Evolutionary conservation across 2,329 filamentous ascomycete genomes (phyloP).

Genomic region (Shiraia bambusicola): DNA sequence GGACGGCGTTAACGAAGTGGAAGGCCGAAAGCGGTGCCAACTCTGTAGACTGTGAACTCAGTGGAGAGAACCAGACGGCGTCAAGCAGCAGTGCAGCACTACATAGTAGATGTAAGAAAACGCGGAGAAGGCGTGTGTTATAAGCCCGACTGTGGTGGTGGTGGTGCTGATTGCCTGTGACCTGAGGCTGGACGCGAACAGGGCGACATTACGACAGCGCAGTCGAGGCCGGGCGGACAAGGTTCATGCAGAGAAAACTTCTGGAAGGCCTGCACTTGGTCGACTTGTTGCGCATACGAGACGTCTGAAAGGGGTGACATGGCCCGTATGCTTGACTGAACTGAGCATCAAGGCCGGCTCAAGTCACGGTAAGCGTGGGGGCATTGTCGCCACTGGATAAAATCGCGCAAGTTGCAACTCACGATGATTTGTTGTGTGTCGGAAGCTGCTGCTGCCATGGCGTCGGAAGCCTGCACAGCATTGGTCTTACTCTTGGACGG

Average conservation of each 20-base stretch:
- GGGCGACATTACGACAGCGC: too few species aligned
- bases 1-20: slow-evolving; percentile 13
- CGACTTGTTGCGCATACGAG: slow-evolving; percentile 17
- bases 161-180: too few species aligned
- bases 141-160: slow-evolving; percentile 2
- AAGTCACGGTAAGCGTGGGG: too few species aligned
- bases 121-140: slow-evolving; percentile 25
- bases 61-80: too few species aligned
- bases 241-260: slow-evolving; percentile 15
- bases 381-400: slow-evolving; percentile 14
- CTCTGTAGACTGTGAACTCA: slow-evolving; percentile 4
- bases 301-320: slow-evolving; percentile 6
- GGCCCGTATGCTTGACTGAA: slow-evolving; percentile 8
- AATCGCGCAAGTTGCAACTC: slow-evolving; percentile 13
- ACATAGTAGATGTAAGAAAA: too few species aligned
- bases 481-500: too few species aligned
- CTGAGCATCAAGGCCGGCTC: slow-evolving; percentile 8
- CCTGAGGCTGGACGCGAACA: slow-evolving; percentile 12
- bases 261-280: slow-evolving; percentile 23
- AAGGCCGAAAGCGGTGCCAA: slow-evolving; percentile 10
- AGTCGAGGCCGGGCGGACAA: slow-evolving; percentile 11
- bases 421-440: slow-evolving; percentile 8
- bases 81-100: slow-evolving; percentile 21
- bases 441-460: not conserved
- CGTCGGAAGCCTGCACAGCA: not conserved